Evolutionary conservation across 2,329 filamentous ascomycete genomes (phyloP), one percentile per base, ranked within the genome.

Genomic region (Diaporthe sp.): DNA sequence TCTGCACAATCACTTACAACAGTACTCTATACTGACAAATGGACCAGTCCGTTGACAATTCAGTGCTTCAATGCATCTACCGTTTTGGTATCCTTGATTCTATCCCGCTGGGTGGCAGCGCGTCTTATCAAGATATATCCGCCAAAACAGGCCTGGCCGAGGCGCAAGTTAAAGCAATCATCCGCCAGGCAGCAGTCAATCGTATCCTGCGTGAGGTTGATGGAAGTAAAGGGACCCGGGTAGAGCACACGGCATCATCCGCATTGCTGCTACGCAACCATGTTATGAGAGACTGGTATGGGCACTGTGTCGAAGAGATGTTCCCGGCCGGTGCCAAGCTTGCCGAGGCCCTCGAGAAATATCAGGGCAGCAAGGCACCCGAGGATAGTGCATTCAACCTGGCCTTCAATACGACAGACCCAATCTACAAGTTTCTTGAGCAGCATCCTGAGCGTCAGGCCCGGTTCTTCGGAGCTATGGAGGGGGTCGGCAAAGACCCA

Each of bases 261-360:
- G 59, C 59, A 19, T 27, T 63, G 17, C 39, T 63, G 2, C 37
- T 63, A 10, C 59, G 59, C 39, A 63, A 63, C 8, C 39, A 63
- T 32, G 59, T 63, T 17, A 63, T 63, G 59, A 30, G 39, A 47
- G 59, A 63, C 9, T 63, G 59, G 59, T 63, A 47, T 13, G 39
- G 59, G 15, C 59, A 63, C 27, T 63, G 59, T 10, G 59, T 63
- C 25, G 59, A 63, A 15, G 59, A 63, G 27, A 47, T 63, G 39
- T 63, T 63, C 19, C 59, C 59, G 5, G 39, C 59, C 10, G 59
- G 59, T 22, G 59, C 59, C 59, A 63, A 63, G 27, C 59, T 63
- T 17, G 59, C 59, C 25, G 59, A 63, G 27, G 59, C 59, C 6
- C 59, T 63, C 10, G 59, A 63, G 59, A 63, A n/a, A 63, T 63